Base-by-base conservation (phyloP, 2,329 filamentous ascomycete species). In the Aspergillus spinulosporus region DNA sequence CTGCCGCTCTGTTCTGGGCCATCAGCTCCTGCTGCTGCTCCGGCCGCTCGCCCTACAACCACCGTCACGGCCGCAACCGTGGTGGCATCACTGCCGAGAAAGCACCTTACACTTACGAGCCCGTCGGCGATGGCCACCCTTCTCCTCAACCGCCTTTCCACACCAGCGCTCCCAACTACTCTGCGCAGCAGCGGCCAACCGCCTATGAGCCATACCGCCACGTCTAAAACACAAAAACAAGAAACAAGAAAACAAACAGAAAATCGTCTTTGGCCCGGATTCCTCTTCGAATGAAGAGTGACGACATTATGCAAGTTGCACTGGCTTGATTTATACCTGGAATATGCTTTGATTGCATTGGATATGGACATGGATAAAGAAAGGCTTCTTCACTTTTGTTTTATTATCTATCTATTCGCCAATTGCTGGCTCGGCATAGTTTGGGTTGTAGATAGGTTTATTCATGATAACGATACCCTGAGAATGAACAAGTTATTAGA, bases 1-100 rank as follows among this genome's bases (percentile, higher is more conserved):
- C 74, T 42, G 88, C 88, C 6, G 85, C 84, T 62, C 76, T 96
- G 70, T 97, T 97, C 87, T 97, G 94, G 94, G 78, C 92, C 69
- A 85, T 95, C 73, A 90, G 87, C 74, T 84, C 89, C 68, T 97
- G 93, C 87, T 97, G 92, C 85, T 96, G 92, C 81, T 86, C 83
- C 65, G 90, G 90, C 46, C 80, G 82, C 65, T 80, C 76, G 53
- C 76, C 78, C 31, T 78, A 78, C 52, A 71, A 76, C 67, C 76
- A 71, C 59, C 70, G 69, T 52, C 76, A 78, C 60, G 65, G 69
- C 44, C 59, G 63, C 34, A 67, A 68, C 50, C 67, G 68, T n/a
- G 65, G 74, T 7, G 75, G 76, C 46, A 61, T 82, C 54, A 74
- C 74, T 39, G 81, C 81, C 32, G 82, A 85, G 69, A 85, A 85